Conservation (phyloP, 768 basidiomycete species). For the Exidia glandulosa region DNA sequence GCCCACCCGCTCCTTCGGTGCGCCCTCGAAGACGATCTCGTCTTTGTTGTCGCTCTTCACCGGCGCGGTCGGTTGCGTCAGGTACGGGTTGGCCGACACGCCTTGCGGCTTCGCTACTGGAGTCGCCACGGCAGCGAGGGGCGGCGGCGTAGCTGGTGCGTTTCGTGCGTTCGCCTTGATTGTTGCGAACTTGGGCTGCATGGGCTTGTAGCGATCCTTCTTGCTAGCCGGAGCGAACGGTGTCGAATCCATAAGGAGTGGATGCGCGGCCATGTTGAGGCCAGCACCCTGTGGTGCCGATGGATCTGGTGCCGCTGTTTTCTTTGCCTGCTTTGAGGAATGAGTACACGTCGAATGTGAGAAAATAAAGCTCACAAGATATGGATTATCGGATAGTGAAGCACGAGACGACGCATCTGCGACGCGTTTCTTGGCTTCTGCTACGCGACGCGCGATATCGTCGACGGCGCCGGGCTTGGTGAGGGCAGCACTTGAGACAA, state of each 20-base stretch:
- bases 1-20: constrained; percentile 57
- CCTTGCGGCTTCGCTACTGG: constrained; percentile 27
- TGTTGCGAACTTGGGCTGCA: constrained; percentile 98
- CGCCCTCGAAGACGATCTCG: constrained; percentile 55
- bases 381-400: constrained; percentile 72
- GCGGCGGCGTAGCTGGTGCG: constrained; percentile 48
- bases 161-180: constrained; percentile 86
- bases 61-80: constrained; percentile 26
- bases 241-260: constrained; percentile 55
- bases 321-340: constrained; percentile 33
- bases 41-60: constrained; percentile 27
- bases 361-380: constrained; percentile 75
- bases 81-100: constrained; percentile 59
- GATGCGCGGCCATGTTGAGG: constrained; percentile 85
- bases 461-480: constrained; percentile 39
- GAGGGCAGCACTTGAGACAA: constrained; percentile 17
- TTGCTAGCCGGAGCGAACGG: constrained; percentile 53
- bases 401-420: constrained; percentile 71
- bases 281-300: constrained; percentile 70
- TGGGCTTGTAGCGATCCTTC: constrained; percentile 91
- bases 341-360: too few species aligned
- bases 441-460: constrained; percentile 60
- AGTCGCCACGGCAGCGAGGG: constrained; percentile 23
- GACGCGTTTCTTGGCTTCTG: constrained; percentile 78
- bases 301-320: constrained; percentile 43